Conservation (phyloP, 805 yeast genomes). For the Lipomyces orientalis region DNA sequence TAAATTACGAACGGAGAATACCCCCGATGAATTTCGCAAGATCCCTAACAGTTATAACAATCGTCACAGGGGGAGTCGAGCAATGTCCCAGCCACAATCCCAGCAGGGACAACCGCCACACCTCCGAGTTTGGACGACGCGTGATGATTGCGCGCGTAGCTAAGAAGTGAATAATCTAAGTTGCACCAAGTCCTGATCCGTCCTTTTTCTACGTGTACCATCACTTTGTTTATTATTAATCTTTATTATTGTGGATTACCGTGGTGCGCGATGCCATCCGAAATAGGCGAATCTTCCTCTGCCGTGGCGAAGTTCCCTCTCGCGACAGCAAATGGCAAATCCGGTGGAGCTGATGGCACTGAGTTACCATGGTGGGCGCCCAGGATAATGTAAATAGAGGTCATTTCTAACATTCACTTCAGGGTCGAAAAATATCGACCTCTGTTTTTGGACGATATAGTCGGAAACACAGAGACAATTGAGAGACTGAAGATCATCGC, state of each 20-base stretch:
- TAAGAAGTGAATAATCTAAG: too few relatives aligned
- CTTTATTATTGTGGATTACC: neutral
- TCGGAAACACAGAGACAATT: conserved; percentile 90
- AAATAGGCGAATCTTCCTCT: conserved; percentile 2
- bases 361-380: conserved; percentile 28
- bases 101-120: too few relatives aligned
- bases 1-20: too few relatives aligned
- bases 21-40: too few relatives aligned
- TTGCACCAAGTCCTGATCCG: neutral
- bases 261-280: neutral
- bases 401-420: neutral
- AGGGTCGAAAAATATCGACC: conserved; percentile 98
- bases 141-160: too few relatives aligned
- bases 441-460: conserved; percentile 74
- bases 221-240: neutral
- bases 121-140: too few relatives aligned
- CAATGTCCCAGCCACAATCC: too few relatives aligned
- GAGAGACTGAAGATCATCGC: conserved; percentile 84
- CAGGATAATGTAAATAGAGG: neutral
- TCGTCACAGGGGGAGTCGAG: too few relatives aligned
- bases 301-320: neutral
- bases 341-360: neutral
- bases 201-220: neutral
- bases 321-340: neutral
- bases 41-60: too few relatives aligned